A percentile compares a stretch with the other conserved stretches of the same genome.
Conservation (phyloP, 176 grass and related monocot genomes). For the Musa schizocarpa region DNA sequence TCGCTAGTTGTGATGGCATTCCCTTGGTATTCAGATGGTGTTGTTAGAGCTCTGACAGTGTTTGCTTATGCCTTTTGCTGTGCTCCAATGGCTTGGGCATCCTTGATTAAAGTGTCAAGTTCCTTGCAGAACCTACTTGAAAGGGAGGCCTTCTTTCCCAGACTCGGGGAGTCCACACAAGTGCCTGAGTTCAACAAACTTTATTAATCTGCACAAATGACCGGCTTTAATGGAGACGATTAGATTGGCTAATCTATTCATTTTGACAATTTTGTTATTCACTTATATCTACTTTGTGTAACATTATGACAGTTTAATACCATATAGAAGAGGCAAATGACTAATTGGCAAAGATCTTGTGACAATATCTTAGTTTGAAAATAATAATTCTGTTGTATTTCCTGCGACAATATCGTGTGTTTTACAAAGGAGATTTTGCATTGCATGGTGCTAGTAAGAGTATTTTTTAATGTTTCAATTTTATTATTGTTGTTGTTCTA, state of each 20-base stretch:
- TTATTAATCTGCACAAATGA: slow-evolving; percentile 39
- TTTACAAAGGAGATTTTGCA: too few species aligned
- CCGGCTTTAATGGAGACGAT: neutral
- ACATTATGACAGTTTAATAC: neutral
- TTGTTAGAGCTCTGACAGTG: slow-evolving; percentile 47
- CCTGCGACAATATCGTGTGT: too few species aligned
- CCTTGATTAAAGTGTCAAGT: slow-evolving; percentile 47
- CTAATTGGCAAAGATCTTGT: neutral
- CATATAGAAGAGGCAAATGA: neutral
- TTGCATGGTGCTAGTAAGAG: too few species aligned
- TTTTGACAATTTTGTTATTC: neutral
- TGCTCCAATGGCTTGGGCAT: slow-evolving; percentile 57
- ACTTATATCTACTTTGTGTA: neutral
- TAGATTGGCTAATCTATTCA: neutral
- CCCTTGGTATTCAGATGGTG: slow-evolving; percentile 79
- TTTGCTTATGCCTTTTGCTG: slow-evolving; percentile 52
- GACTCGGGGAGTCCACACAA: slow-evolving; percentile 53
- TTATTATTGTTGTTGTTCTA: too few species aligned
- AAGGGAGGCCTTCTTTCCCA: slow-evolving; percentile 71
- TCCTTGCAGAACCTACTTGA: slow-evolving; percentile 60
- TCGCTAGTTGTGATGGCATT: slow-evolving; percentile 62
- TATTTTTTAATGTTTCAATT: too few species aligned
- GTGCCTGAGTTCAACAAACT: slow-evolving; percentile 73
- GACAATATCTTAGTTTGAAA: too few species aligned
- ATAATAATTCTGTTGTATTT: too few species aligned